Evolutionary conservation across 352 stramenopile species (phyloP).

Genomic region (Blastocystis sp.): DNA sequence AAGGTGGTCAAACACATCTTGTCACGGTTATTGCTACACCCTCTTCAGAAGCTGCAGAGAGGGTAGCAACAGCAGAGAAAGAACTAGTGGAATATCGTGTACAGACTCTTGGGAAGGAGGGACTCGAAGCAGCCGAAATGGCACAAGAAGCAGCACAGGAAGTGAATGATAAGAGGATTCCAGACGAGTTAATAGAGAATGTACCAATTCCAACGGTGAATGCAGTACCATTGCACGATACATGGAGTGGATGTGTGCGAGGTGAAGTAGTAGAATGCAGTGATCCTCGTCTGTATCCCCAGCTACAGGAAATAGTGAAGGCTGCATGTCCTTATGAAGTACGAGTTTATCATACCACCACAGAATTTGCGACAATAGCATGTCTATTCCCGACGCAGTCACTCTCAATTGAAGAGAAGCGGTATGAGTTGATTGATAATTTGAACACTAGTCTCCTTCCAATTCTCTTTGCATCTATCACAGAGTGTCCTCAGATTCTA

Average conservation of each 20-base stretch:
- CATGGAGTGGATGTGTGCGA: too few relatives aligned
- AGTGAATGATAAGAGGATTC: neutral
- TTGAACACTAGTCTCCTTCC: neutral
- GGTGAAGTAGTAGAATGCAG: too few relatives aligned
- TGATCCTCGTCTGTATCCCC: too few relatives aligned
- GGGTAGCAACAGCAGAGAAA: neutral
- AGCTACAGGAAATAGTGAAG: too few relatives aligned
- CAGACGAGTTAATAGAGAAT: neutral
- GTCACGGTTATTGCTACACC: conserved; percentile 8
- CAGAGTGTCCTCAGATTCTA: conserved; percentile 7
- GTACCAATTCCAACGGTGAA: neutral
- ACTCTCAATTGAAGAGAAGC: neutral
- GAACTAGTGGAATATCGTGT: neutral
- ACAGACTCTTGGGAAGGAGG: neutral
- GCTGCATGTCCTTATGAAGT: neutral
- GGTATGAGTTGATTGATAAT: neutral
- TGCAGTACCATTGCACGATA: neutral
- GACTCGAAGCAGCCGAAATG: neutral
- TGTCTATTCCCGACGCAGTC: neutral
- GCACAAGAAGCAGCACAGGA: neutral
- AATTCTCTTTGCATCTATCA: neutral
- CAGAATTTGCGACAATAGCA: neutral
- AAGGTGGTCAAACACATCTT: neutral
- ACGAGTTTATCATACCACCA: neutral
- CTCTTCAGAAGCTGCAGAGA: neutral